Conservation (phyloP, 2,329 filamentous ascomycete species). For the Myriosclerotinia scirpicola region DNA sequence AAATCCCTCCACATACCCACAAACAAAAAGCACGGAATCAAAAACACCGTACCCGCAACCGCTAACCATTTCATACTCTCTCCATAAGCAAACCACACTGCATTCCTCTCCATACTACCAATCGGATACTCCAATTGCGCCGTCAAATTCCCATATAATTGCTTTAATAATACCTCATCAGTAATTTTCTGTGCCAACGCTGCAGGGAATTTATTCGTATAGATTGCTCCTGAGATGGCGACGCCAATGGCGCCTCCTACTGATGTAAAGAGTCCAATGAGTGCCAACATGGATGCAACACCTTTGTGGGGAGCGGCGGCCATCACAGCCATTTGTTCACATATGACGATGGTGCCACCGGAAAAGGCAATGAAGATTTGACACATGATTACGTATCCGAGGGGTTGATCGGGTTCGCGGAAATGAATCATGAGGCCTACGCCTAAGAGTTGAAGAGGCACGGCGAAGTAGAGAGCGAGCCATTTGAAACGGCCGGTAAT, state of each 20-base stretch:
- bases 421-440: conserved; percentile 59
- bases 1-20: conserved; percentile 50
- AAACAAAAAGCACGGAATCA: conserved; percentile 46
- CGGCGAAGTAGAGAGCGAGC: conserved; percentile 29
- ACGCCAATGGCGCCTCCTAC: conserved; percentile 61
- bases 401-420: conserved; percentile 51
- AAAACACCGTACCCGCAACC: conserved; percentile 42
- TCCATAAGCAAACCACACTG: conserved; percentile 61
- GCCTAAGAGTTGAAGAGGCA: conserved; percentile 46
- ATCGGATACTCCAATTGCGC: conserved; percentile 54
- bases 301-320: conserved; percentile 60
- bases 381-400: conserved; percentile 57
- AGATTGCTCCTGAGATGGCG: conserved; percentile 64
- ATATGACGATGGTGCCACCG: conserved; percentile 57
- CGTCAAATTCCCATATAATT: conserved; percentile 52
- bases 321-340: conserved; percentile 60
- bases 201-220: conserved; percentile 56
- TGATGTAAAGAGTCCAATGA: conserved; percentile 60
- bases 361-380: conserved; percentile 61
- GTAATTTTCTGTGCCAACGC: conserved; percentile 46
- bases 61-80: conserved; percentile 51
- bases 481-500: conserved; percentile 35
- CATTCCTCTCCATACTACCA: conserved; percentile 52
- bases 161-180: conserved; percentile 30
- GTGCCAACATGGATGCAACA: conserved; percentile 59